Percentiles rank a stretch among this genome's conserved stretches.
Evolutionary conservation across 805 yeast species (phyloP).

Genomic region (Candida peoriensis): DNA sequence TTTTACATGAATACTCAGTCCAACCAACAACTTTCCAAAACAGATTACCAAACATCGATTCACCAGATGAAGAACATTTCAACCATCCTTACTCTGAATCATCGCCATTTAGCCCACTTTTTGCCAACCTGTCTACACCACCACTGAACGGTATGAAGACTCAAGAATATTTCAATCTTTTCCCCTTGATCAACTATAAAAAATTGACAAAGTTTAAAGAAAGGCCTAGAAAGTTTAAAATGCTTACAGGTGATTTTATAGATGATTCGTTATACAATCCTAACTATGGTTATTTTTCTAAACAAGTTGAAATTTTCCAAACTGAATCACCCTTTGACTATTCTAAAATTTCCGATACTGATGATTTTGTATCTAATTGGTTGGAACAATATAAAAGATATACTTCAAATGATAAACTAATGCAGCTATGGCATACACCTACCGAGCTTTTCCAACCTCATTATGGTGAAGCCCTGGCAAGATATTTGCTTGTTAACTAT

Average conservation of each 20-base stretch:
- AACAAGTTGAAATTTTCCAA: constrained; percentile 73
- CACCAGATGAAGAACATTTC: constrained; percentile 1
- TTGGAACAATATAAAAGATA: constrained; percentile 52
- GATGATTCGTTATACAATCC: constrained; percentile 84
- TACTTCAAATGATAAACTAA: constrained; percentile 27
- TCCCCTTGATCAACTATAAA: constrained; percentile 13
- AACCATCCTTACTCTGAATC: constrained; percentile 10
- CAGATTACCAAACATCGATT: constrained; percentile 14
- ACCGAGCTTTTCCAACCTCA: constrained; percentile 80
- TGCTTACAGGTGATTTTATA: constrained; percentile 76
- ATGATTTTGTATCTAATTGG: constrained; percentile 71
- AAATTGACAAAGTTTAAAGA: constrained; percentile 24
- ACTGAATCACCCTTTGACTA: constrained; percentile 63
- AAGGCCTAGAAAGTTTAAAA: constrained; percentile 59
- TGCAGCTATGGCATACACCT: constrained; percentile 88
- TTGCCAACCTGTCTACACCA: constrained; percentile 11
- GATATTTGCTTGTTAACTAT: constrained; percentile 69
- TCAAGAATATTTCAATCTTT: constrained; percentile 16
- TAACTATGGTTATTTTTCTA: constrained; percentile 73
- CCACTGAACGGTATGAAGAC: constrained; percentile 16
- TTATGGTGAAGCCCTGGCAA: constrained; percentile 82
- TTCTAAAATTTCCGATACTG: constrained; percentile 50
- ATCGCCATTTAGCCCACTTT: constrained; percentile 14
- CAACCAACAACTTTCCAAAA: constrained; percentile 17
- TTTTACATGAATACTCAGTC: constrained; percentile 19